These are phyloP conservation scores for Aureobasidium sp. DNA, from an alignment of 2,329 filamentous ascomycete genomes.

Conservation along the genomic window DNA sequence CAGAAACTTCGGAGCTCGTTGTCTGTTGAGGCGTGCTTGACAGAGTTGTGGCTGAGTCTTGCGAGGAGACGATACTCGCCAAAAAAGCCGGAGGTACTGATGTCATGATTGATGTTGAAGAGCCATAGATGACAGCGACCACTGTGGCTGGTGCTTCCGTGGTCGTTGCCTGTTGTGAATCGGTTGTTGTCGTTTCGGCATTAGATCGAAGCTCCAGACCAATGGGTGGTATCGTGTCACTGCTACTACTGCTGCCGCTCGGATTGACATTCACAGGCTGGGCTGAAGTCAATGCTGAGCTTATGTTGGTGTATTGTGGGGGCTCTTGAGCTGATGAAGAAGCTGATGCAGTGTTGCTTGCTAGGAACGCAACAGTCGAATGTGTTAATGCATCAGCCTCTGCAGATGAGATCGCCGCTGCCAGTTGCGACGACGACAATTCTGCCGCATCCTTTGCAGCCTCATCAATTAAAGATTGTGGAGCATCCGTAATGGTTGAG, in stretches of 20 bases:
- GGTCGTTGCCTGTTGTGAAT: neutral
- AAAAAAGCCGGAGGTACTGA: neutral
- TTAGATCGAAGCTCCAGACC: slow-evolving; percentile 6
- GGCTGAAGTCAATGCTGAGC: neutral
- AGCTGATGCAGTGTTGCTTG: neutral
- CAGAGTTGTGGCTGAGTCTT: neutral
- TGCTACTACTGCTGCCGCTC: neutral
- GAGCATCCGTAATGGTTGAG: neutral
- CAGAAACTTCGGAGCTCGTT: neutral
- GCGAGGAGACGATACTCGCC: neutral
- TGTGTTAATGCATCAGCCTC: neutral
- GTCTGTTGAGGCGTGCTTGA: neutral
- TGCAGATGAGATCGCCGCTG: neutral
- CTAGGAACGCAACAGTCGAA: neutral
- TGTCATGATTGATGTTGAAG: slow-evolving; percentile 7
- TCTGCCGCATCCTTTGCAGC: neutral
- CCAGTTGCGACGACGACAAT: neutral
- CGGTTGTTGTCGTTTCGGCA: neutral
- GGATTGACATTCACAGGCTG: neutral
- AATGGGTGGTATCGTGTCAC: neutral
- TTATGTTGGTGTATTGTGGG: neutral
- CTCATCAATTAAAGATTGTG: neutral
- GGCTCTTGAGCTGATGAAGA: neutral
- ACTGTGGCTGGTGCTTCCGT: neutral
- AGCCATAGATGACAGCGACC: neutral